A percentile compares a stretch with the other conserved stretches of the same genome.
Conservation (phyloP, 2,329 filamentous ascomycete species). For the Lasiodiplodia sp. region DNA sequence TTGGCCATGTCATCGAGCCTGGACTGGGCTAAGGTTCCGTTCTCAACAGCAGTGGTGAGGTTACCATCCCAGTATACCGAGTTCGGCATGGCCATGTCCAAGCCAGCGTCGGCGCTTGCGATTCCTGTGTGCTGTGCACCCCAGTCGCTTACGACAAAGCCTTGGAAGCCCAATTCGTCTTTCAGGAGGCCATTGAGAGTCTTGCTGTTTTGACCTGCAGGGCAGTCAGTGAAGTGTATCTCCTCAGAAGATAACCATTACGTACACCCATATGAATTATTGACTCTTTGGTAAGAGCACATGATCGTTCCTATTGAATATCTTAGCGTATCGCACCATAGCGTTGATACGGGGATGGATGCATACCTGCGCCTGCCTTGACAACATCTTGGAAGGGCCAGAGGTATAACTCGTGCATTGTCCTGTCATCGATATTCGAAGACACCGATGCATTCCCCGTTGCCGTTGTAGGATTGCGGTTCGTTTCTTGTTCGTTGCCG, state of each 20-base stretch:
- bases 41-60: conserved; percentile 61
- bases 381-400: conserved; percentile 72
- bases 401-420: conserved; percentile 70
- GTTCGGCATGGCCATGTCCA: conserved; percentile 67
- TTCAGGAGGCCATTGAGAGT: conserved; percentile 79
- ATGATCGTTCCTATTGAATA: conserved; percentile 59
- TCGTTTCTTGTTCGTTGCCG: conserved; percentile 67
- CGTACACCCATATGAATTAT: conserved; percentile 60
- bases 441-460: conserved; percentile 53
- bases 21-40: conserved; percentile 51
- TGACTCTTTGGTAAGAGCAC: conserved; percentile 59
- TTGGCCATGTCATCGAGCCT: conserved; percentile 53
- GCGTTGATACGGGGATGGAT: neutral
- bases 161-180: conserved; percentile 80
- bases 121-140: conserved; percentile 63
- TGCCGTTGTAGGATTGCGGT: conserved; percentile 45
- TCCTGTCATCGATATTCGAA: conserved; percentile 70
- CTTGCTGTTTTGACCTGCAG: conserved; percentile 68
- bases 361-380: conserved; percentile 55
- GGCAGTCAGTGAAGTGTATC: conserved; percentile 24
- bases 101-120: conserved; percentile 53
- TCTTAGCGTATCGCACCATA: neutral
- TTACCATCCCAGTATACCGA: conserved; percentile 62
- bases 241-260: neutral
- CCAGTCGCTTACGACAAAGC: conserved; percentile 77